A percentile compares a stretch with the other conserved stretches of the same genome.
Conservation (phyloP, 1,139 yeast species). For the Taiozyma onychis region DNA sequence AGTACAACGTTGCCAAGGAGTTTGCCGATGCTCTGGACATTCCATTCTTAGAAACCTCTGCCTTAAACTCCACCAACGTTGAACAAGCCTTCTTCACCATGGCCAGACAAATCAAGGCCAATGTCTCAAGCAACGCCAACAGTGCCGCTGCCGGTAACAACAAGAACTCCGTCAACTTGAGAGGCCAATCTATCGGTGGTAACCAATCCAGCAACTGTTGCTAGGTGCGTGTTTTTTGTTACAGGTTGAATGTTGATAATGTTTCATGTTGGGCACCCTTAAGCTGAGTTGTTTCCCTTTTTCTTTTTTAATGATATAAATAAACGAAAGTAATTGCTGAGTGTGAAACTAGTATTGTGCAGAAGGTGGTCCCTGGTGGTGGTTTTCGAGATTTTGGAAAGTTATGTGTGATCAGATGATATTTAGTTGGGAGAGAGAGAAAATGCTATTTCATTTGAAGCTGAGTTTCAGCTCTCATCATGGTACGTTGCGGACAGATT, state of each 20-base stretch:
- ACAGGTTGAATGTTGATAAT: not conserved
- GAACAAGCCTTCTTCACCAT: conserved; percentile 97
- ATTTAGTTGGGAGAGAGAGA: too few relatives aligned
- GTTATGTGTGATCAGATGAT: not conserved
- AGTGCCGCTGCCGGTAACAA: conserved; percentile 28
- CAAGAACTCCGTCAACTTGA: conserved; percentile 65
- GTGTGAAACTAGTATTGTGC: not conserved
- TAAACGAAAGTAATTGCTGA: not conserved
- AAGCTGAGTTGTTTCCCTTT: not conserved
- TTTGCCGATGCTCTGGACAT: conserved; percentile 95
- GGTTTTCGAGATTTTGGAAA: not conserved
- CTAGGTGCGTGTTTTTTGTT: conserved; percentile 16
- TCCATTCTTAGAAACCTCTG: conserved; percentile 95
- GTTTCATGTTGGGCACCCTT: not conserved
- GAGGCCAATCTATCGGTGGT: conserved; percentile 80
- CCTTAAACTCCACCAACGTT: conserved; percentile 91
- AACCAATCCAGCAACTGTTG: conserved; percentile 75
- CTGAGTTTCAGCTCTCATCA: not conserved
- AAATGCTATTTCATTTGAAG: too few relatives aligned
- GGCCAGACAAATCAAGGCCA: conserved; percentile 98
- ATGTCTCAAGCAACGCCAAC: conserved; percentile 69
- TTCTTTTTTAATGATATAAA: not conserved
- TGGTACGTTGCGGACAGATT: not conserved
- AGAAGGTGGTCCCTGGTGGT: not conserved
- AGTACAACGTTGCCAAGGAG: conserved; percentile 94